Evolutionary conservation across 805 yeast species (phyloP).

Genomic region (Yarrowia sp.): DNA sequence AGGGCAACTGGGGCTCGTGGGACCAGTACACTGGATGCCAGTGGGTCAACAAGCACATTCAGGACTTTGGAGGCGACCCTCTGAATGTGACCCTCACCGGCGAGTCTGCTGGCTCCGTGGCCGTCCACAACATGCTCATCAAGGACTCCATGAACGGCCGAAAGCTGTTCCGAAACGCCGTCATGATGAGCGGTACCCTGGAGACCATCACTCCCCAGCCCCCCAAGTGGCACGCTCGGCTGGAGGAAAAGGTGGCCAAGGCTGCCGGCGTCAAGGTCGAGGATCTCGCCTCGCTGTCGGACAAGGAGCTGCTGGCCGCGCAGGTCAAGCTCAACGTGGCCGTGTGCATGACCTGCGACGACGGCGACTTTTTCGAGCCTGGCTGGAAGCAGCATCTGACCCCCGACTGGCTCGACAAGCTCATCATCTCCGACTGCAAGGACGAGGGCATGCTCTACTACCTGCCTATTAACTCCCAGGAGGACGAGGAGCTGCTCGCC

Average conservation of each 20-base stretch:
- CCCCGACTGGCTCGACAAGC: slow-evolving; percentile 22
- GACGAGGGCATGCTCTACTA: slow-evolving; percentile 23
- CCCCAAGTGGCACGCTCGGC: slow-evolving; percentile 7
- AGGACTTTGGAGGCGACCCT: slow-evolving; percentile 48
- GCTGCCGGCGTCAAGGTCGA: background rate
- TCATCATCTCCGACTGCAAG: slow-evolving; percentile 1
- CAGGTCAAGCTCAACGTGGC: slow-evolving; percentile 11
- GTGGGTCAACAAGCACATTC: slow-evolving; percentile 47
- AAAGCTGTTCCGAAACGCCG: slow-evolving; percentile 18
- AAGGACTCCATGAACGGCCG: slow-evolving; percentile 21
- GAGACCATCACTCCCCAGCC: slow-evolving; percentile 23
- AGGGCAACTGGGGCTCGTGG: slow-evolving; percentile 45
- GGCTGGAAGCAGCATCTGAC: slow-evolving; percentile 14
- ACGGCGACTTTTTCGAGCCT: slow-evolving; percentile 20
- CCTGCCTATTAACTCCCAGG: background rate
- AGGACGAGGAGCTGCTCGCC: background rate
- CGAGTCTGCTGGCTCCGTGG: slow-evolving; percentile 44
- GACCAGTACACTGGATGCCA: slow-evolving; percentile 48
- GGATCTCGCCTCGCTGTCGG: background rate
- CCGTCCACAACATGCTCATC: slow-evolving; percentile 21
- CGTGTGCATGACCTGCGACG: slow-evolving; percentile 22
- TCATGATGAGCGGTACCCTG: slow-evolving; percentile 13
- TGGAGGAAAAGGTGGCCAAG: slow-evolving; percentile 9
- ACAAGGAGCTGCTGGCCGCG: background rate
- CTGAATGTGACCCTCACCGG: slow-evolving; percentile 46